A percentile compares a stretch with the other conserved stretches of the same genome.
Evolutionary conservation across 2,329 filamentous ascomycete genomes (phyloP).

Genomic region (Curvularia sp.): DNA sequence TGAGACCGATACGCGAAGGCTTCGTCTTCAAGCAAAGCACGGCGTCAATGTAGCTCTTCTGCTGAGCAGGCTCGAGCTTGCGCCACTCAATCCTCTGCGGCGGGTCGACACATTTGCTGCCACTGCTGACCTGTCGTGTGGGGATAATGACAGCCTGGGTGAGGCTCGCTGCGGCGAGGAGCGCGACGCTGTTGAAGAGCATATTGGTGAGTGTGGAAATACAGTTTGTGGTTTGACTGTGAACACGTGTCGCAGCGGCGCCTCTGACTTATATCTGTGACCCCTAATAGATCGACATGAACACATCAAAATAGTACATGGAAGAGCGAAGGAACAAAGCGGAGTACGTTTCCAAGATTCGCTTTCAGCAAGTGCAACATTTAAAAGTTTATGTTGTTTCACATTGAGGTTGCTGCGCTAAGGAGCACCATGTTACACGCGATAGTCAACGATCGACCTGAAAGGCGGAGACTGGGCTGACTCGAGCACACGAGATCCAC

Average conservation of each 20-base stretch:
- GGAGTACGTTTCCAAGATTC: too few relatives aligned
- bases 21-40: slow-evolving; percentile 39
- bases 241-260: not conserved
- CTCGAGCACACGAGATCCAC: too few relatives aligned
- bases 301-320: too few relatives aligned
- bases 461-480: too few relatives aligned
- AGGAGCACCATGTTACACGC: too few relatives aligned
- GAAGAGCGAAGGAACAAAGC: too few relatives aligned
- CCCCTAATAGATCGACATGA: too few relatives aligned
- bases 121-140: not conserved
- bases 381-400: too few relatives aligned
- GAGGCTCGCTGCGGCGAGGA: not conserved
- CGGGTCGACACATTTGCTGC: not conserved
- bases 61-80: not conserved
- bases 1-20: slow-evolving; percentile 30
- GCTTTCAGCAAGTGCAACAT: too few relatives aligned
- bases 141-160: not conserved
- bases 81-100: not conserved
- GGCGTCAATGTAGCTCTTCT: slow-evolving; percentile 30
- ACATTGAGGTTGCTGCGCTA: too few relatives aligned
- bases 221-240: not conserved
- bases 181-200: not conserved
- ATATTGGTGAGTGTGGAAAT: not conserved
- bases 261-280: not conserved
- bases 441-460: too few relatives aligned